These are phyloP conservation scores for Yamadazyma kitorensis DNA, from an alignment of 805 yeast species.

Conservation along the genomic window DNA sequence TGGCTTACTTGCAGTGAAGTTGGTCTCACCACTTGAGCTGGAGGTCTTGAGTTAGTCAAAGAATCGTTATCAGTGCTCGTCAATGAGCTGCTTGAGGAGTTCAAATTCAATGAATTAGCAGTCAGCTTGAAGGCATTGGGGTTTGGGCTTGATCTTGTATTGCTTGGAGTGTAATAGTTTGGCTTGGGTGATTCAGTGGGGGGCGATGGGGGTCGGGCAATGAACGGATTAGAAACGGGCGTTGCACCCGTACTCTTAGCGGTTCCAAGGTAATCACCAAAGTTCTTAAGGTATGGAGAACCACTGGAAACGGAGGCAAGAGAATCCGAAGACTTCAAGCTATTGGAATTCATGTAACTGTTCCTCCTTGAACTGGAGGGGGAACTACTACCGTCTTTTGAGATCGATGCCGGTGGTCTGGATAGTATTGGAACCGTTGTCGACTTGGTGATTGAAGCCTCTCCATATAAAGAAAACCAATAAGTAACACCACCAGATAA, in stretches of 20 bases:
- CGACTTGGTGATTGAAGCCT: conserved; percentile 17
- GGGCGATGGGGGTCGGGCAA: conserved; percentile 2
- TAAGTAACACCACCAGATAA: conserved; percentile 36
- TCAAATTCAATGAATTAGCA: too few relatives aligned
- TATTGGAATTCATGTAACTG: conserved; percentile 2
- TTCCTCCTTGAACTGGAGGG: conserved; percentile 4
- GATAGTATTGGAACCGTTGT: conserved; percentile 11
- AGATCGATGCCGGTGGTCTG: conserved; percentile 17
- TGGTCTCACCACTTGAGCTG: too few relatives aligned
- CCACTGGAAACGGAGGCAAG: conserved; percentile 7
- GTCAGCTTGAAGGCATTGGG: too few relatives aligned
- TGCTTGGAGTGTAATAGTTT: too few relatives aligned
- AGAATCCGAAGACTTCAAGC: conserved; percentile 6
- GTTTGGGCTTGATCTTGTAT: too few relatives aligned
- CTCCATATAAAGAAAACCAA: conserved; percentile 34
- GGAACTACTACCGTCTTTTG: conserved; percentile 13
- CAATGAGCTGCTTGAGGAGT: too few relatives aligned
- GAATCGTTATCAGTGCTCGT: too few relatives aligned
- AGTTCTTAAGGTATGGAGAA: conserved; percentile 28
- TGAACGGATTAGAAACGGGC: conserved; percentile 18
- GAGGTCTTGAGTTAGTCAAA: too few relatives aligned
- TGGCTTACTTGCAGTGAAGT: too few relatives aligned
- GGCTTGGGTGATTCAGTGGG: too few relatives aligned
- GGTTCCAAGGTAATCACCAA: conserved; percentile 28
- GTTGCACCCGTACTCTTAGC: conserved; percentile 20